Evolutionary conservation across 2,329 filamentous ascomycete genomes (phyloP), one percentile per base, ranked within the genome.

Genomic region (Paecilomyces formosus): DNA sequence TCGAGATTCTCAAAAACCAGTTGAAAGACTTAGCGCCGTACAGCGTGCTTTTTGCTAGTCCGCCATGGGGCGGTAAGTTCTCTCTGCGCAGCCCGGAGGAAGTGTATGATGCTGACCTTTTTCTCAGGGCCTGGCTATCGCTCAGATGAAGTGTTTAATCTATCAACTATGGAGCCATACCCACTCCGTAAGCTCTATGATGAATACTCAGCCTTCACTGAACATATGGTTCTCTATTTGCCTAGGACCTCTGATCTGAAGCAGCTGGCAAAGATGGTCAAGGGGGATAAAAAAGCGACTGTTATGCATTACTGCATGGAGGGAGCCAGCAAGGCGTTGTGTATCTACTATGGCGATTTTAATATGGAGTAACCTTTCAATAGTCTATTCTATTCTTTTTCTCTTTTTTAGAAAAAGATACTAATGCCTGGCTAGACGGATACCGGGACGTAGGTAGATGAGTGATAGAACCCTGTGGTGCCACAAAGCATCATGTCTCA

Each of bases 261-360:
- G 55, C 92, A 96, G 73, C 81, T 96, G 61, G 89, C 90, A 3
- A 80, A 76, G 2, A 75, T 76, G 11, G 75, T 76, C 1, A 68
- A 74, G 2, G 72, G 76, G 4, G 77, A 73, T 2, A 69, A 78
- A 58, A 89, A 88, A 74, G 79, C 90, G 18, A 85, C 88, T 52
- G 86, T 93, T 26, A 85, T 90, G 54, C 94, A 99, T 76, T 97
- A 97, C 71, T 96, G 92, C 70, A 90, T 96, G 78, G 82, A 89
- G 66, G 91, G 92, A 12, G 89, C 89, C 6, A 97, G 92, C 73
- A 97, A 97, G 75, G 84, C 83, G 22, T 70, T 87, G 28, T 86
- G 83, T 72, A 79, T 81, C 22, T 87, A 81, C 64, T 82, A 83
- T 64, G 84, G 84, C 3, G 74, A 77, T 11, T 84, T 83, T 57